These are phyloP conservation scores for Salvia hispanica DNA, from an alignment of 257 asterid genomes.

Conservation along the genomic window DNA sequence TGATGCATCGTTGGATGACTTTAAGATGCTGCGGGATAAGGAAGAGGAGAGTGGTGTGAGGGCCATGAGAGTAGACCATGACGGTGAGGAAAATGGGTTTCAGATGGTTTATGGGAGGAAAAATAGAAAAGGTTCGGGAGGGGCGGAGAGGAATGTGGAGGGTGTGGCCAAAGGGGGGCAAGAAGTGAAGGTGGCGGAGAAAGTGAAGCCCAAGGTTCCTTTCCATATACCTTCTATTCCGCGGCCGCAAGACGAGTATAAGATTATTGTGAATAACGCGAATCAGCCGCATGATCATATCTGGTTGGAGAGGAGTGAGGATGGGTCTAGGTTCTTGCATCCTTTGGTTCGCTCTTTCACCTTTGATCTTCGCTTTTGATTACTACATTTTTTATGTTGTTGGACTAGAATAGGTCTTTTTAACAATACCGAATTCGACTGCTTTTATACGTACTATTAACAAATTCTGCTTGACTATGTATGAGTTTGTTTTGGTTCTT, in stretches of 20 bases:
- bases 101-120: conserved; percentile 77
- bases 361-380: not conserved
- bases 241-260: conserved; percentile 82
- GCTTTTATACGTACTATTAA: not conserved
- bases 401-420: not conserved
- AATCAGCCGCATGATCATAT: conserved; percentile 91
- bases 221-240: conserved; percentile 75
- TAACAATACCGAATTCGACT: conserved; percentile 5
- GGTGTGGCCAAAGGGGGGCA: conserved; percentile 38
- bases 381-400: not conserved
- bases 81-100: conserved; percentile 59
- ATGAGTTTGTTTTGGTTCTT: not conserved
- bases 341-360: conserved; percentile 63
- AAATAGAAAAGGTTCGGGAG: conserved; percentile 45
- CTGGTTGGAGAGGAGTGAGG: conserved; percentile 82
- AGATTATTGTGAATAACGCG: conserved; percentile 72
- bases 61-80: conserved; percentile 39
- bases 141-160: conserved; percentile 37
- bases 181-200: conserved; percentile 67
- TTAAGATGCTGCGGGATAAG: conserved; percentile 48
- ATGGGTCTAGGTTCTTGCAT: conserved; percentile 66
- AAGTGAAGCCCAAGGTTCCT: conserved; percentile 74
- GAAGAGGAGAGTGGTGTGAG: conserved; percentile 68
- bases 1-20: conserved; percentile 75
- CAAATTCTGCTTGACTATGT: not conserved